These are phyloP conservation scores for Elongisporangium prolatum DNA, from an alignment of 352 stramenopile genomes.

Conservation along the genomic window DNA sequence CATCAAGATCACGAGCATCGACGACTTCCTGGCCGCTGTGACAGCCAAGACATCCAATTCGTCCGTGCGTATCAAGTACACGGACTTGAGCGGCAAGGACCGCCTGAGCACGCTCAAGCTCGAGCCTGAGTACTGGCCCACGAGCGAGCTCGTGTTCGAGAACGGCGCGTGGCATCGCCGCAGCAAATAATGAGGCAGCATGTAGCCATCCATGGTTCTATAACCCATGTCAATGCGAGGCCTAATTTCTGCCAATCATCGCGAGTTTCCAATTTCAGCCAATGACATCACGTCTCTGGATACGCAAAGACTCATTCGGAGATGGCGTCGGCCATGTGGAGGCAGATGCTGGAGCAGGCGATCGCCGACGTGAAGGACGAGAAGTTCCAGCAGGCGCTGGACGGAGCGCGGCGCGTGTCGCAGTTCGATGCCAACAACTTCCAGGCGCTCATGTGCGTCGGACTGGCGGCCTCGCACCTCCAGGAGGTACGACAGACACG, in stretches of 20 bases:
- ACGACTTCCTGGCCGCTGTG: constrained; percentile 86
- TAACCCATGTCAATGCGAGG: not conserved
- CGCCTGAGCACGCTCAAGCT: constrained; percentile 86
- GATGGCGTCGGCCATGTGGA: constrained; percentile 67
- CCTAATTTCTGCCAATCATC: not conserved
- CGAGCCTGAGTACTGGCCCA: constrained; percentile 89
- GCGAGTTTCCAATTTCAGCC: not conserved
- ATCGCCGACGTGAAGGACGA: constrained; percentile 61
- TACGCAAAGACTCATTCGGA: not conserved
- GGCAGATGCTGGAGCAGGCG: constrained; percentile 78
- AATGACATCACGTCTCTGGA: not conserved
- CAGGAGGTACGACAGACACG: constrained; percentile 52
- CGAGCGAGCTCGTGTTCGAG: constrained; percentile 78
- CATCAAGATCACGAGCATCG: constrained; percentile 79
- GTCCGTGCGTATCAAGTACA: constrained; percentile 88
- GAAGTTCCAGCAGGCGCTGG: constrained; percentile 70
- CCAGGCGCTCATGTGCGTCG: constrained; percentile 77
- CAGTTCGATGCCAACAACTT: constrained; percentile 82
- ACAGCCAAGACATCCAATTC: constrained; percentile 49
- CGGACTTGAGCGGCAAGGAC: constrained; percentile 83
- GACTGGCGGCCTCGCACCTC: constrained; percentile 70
- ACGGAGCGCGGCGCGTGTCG: constrained; percentile 55
- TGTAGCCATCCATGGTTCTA: not conserved
- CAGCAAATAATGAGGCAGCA: constrained; percentile 20
- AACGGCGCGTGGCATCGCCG: constrained; percentile 72